Evolutionary conservation across 257 asterid genomes (phyloP).

Genomic region (Verbena officinalis): DNA sequence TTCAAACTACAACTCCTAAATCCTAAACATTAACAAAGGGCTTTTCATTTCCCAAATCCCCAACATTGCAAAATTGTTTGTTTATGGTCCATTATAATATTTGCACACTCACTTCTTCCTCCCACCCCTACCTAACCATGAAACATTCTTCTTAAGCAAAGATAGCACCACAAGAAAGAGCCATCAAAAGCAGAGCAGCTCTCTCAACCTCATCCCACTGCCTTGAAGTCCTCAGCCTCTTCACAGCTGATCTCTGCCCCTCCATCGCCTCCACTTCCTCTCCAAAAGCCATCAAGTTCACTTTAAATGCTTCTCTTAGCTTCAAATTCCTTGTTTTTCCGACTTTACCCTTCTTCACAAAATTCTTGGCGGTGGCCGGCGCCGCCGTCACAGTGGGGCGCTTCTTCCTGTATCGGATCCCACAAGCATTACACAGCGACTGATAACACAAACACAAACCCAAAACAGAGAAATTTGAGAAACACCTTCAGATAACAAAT

Average conservation of each 20-base stretch:
- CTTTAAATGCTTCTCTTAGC: constrained; percentile 35
- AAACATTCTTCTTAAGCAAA: constrained; percentile 34
- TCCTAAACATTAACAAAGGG: constrained; percentile 11
- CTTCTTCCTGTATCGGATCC: constrained; percentile 68
- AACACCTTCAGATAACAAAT: neutral
- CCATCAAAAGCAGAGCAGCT: constrained; percentile 80
- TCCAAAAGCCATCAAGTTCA: constrained; percentile 47
- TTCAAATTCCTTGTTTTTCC: constrained; percentile 31
- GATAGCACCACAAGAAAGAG: constrained; percentile 70
- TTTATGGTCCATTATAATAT: neutral
- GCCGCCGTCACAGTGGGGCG: constrained; percentile 21
- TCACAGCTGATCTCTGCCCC: constrained; percentile 34
- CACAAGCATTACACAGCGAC: constrained; percentile 86
- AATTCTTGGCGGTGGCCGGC: constrained; percentile 9
- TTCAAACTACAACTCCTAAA: too few species aligned
- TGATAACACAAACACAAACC: constrained; percentile 25
- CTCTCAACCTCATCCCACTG: constrained; percentile 66
- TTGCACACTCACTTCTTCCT: too few species aligned
- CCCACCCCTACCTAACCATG: neutral
- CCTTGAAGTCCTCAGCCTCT: constrained; percentile 34
- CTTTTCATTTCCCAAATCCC: neutral
- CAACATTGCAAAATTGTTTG: constrained; percentile 6
- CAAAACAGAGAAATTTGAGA: neutral
- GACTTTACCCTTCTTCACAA: constrained; percentile 29
- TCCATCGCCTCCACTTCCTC: constrained; percentile 38